Evolutionary conservation across 2,329 filamentous ascomycete genomes (phyloP), one percentile per base, ranked within the genome.

Genomic region (Epichloe gansuensis): DNA sequence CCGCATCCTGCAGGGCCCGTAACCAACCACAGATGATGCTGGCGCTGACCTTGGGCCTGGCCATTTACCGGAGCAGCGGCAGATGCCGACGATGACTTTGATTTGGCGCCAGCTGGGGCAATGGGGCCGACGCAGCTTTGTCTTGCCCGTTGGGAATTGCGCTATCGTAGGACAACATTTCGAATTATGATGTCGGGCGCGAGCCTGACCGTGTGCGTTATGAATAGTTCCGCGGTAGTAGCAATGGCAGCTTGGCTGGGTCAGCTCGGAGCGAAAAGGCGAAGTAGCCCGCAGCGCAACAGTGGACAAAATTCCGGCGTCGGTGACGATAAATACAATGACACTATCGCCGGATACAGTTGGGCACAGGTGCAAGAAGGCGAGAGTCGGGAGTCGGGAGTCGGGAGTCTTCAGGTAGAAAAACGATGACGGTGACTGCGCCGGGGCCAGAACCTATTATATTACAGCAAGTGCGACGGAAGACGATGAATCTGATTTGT

Each of bases 1-100:
- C 86, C 86, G 63, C 84, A 88, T 31, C 87, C 87, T 44, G 87
- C 86, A 50, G 86, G 86, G 31, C 86, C 86, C 1, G 85, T 89
- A 50, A 91, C 81, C 54, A 91, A 75, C 85, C 85, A 91, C 64
- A 91, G 88, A 67, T 90, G 86, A 62, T 84, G 82, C 54, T 73
- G 66, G 51, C 67, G 66, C 52, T 73, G 66, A 53, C 67, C 66
- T 51, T 56, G 49, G 17, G 62, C 57, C 4, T 45, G 52, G 7
- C 52, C 50, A 45, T 60, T 61, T 35, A 54, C 55, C 31, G 63
- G 57, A 31, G 62, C 57, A 53, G 65, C 66, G 48, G 64, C 56
- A 31, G 64, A 57, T 47, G 61, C 59, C 4, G 67, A 61, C 13
- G 61, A 51, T 42, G 55, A 39, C 37, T 51, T 46, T 28, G 52